Evolutionary conservation across 208 protist species (phyloP).

Genomic region (Trypanosoma melophagium): DNA sequence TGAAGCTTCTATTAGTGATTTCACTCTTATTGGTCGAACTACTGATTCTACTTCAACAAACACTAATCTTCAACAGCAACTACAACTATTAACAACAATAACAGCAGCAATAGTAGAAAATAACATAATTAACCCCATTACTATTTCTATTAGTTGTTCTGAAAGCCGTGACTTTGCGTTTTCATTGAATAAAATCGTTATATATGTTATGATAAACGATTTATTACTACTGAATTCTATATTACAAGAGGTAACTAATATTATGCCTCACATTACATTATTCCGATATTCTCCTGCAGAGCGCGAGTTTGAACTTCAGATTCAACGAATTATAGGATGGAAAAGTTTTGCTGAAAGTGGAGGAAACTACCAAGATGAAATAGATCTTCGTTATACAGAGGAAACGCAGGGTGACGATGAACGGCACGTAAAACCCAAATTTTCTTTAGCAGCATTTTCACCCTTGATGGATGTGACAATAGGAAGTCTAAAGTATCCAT

Average conservation of each 20-base stretch:
- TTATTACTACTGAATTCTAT: conserved; percentile 8
- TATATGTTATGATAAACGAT: conserved; percentile 15
- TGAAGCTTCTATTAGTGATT: conserved; percentile 4
- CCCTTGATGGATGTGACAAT: conserved; percentile 52
- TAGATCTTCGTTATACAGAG: neutral
- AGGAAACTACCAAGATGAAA: neutral
- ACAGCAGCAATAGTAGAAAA: conserved; percentile 5
- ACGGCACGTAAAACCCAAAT: conserved; percentile 7
- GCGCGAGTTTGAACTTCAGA: conserved; percentile 8
- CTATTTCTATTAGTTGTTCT: conserved; percentile 11
- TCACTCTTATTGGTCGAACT: conserved; percentile 9
- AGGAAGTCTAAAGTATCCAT: conserved; percentile 67
- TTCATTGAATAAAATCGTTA: conserved; percentile 1
- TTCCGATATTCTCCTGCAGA: conserved; percentile 9
- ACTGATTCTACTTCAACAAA: conserved; percentile 1
- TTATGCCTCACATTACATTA: conserved; percentile 1
- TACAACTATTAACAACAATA: neutral
- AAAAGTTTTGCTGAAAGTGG: neutral
- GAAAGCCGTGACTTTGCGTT: conserved; percentile 10
- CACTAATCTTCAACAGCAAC: too few relatives aligned
- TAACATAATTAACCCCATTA: conserved; percentile 8
- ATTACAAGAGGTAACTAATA: neutral
- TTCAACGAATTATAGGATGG: conserved; percentile 18
- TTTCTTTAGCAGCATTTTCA: conserved; percentile 41
- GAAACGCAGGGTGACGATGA: conserved; percentile 4